Base-by-base conservation (phyloP, 2,329 filamentous ascomycete genomes). In the Talaromyces marneffei region DNA sequence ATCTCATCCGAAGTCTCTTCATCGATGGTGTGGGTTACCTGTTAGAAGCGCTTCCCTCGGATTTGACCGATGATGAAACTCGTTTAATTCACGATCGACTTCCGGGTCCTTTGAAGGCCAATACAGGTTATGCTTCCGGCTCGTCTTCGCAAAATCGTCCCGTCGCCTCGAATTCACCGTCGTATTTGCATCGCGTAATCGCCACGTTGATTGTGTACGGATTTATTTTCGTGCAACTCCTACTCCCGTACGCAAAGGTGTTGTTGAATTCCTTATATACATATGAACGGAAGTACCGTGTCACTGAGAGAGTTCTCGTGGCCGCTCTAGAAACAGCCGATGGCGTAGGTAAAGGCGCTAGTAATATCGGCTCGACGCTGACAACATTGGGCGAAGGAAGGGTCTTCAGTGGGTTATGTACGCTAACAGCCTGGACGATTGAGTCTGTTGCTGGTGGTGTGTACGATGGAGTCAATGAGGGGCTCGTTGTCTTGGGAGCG, bases 401-500 rank as follows among this genome's bases (percentile, higher is more conserved):
- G 63, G 75, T 89, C n/a, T 86, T 86, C 0, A 80, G 85, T 63
- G 76, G 79, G 2, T 70, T 89, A 23, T 79, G 82, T 18, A 82
- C 84, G 33, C 69, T 83, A 9, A 79, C 82, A 2, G 71, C 81
- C 2, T 91, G 87, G 84, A 82, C 85, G 67, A 72, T 88, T 1
- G 81, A 87, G 64, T 83, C 85, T 20, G 75, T 91, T 56, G 81
- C 85, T 1, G 86, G 85, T 14, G 89, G 88, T 0, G 77, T 91
- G 44, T 85, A 85, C 66, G 86, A 90, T 66, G 87, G 88, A 5
- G 76, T 80, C 37, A 80, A 78, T 1, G 80, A 85, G 63, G 83
- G 83, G 0, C 76, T 85, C 71, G 70, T 74, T 20, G 74, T 80
- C 44, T 63, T 83, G 53, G 78, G 79, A 7, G 59, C 71, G 39